Base-by-base conservation (phyloP, 2,329 filamentous ascomycete genomes). In the Penicillium italicum region DNA sequence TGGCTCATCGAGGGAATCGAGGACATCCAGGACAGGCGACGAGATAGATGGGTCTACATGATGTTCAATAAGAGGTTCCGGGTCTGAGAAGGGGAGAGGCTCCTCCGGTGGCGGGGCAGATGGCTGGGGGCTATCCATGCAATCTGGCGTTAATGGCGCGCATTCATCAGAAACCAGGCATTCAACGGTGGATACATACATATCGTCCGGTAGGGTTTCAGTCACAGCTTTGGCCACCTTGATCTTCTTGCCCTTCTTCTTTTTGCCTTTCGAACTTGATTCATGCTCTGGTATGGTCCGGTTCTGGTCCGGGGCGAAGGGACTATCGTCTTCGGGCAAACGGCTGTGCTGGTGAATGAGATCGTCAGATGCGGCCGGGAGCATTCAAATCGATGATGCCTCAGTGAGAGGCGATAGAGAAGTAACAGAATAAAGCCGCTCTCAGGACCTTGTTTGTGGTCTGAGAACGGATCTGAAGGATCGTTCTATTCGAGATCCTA, bases 341-440 rank as follows among this genome's bases (percentile, higher is more conserved):
- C 62, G 73, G 66, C 64, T 72, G 37, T 71, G 68, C 60, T 71
- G 73, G 66, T 66, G 69, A 62, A 69, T 70, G 53, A 66, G 56
- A 61, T 72, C 68, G 69, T 74, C 73, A 63, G 72, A 72, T 54
- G 69, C 68, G 66, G 67, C 72, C 65, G 72, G 72, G 69, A 69
- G 72, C 74, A 76, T 76, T 68, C 71, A 76, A 75, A 66, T 34
- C 68, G 62, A 64, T 58, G 57, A 62, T 62, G 63, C 69, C 69
- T 70, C 68, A 58, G 50, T 49, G 45, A 53, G 66, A 69, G 69
- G 67, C 69, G 63, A 63, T 46, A 41, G 33, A 44, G 40, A 60
- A 43, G 44, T 36, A 38, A 50, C 52, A 37, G 44, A 59, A 46
- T 30, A 10, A 42, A 47, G 58, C 70, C 69, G 69, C 66, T 63